Evolutionary conservation across 1,284 basidiomycete genomes (phyloP).

Genomic region (Inonotus hispidus): DNA sequence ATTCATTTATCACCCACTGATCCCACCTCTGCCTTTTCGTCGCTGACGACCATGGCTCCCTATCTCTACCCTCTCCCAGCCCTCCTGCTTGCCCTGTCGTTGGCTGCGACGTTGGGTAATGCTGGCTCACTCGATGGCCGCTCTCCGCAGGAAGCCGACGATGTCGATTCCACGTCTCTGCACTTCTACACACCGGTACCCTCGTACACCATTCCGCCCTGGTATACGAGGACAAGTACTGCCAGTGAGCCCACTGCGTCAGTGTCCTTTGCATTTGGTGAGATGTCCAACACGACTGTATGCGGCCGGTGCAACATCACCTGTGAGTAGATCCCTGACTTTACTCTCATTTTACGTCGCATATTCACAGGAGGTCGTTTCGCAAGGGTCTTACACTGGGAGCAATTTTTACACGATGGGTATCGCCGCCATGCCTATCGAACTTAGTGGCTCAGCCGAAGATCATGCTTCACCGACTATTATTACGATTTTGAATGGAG

Average conservation of each 20-base stretch:
- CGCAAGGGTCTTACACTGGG: slow-evolving; percentile 2
- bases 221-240: not conserved
- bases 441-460: not conserved
- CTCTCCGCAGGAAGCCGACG: slow-evolving; percentile 1
- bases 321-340: not conserved
- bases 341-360: too few species aligned
- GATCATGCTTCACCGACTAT: not conserved
- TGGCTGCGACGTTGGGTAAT: not conserved
- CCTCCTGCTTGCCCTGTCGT: not conserved
- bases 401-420: not conserved
- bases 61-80: not conserved
- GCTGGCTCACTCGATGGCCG: not conserved
- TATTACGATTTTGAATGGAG: not conserved
- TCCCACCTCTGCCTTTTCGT: not conserved
- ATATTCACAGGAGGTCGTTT: not conserved
- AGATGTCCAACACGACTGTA: slow-evolving; percentile 7
- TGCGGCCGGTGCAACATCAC: slow-evolving; percentile 6
- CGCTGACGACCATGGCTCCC: not conserved
- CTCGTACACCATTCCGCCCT: not conserved
- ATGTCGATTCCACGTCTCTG: not conserved
- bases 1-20: not conserved
- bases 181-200: slow-evolving; percentile 6
- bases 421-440: not conserved
- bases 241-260: not conserved
- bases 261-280: not conserved